Evolutionary conservation across 2,329 filamentous ascomycete species (phyloP).

Genomic region (Fusarium sambucinum): DNA sequence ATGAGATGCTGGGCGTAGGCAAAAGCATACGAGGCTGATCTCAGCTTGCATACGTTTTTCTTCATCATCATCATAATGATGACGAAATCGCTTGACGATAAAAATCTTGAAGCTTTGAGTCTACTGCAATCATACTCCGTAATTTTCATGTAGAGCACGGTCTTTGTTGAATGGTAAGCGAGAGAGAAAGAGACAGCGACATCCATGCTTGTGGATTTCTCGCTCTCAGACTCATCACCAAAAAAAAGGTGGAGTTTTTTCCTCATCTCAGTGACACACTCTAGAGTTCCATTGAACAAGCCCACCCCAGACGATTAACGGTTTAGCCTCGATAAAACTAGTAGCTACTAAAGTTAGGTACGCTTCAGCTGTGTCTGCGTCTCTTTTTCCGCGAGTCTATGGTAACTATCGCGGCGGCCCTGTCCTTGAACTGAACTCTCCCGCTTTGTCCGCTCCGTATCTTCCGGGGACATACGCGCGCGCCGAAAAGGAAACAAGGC

Average conservation of each 20-base stretch:
- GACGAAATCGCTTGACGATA: neutral
- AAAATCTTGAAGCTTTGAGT: neutral
- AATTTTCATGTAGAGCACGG: conserved; percentile 16
- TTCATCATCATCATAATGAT: neutral
- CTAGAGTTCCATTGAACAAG: neutral
- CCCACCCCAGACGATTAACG: neutral
- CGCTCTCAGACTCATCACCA: neutral
- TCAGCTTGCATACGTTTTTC: neutral
- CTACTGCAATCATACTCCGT: neutral
- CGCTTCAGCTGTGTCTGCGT: conserved; percentile 25
- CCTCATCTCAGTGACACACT: conserved; percentile 20
- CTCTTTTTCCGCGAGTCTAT: conserved; percentile 7
- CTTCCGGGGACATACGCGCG: conserved; percentile 17
- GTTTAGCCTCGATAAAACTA: conserved; percentile 4
- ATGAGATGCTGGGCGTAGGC: neutral
- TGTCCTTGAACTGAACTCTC: conserved; percentile 11
- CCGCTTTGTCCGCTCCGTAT: conserved; percentile 34
- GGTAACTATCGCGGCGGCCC: conserved; percentile 3
- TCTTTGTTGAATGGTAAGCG: conserved; percentile 1
- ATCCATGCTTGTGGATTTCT: conserved; percentile 2
- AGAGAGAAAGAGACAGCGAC: neutral
- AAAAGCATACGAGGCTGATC: neutral
- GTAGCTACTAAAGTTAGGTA: conserved; percentile 7
- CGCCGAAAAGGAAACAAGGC: neutral
- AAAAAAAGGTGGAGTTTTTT: conserved; percentile 23